Base-by-base conservation (phyloP, 441 rosid species). In the Euphorbia schlechtendalii region DNA sequence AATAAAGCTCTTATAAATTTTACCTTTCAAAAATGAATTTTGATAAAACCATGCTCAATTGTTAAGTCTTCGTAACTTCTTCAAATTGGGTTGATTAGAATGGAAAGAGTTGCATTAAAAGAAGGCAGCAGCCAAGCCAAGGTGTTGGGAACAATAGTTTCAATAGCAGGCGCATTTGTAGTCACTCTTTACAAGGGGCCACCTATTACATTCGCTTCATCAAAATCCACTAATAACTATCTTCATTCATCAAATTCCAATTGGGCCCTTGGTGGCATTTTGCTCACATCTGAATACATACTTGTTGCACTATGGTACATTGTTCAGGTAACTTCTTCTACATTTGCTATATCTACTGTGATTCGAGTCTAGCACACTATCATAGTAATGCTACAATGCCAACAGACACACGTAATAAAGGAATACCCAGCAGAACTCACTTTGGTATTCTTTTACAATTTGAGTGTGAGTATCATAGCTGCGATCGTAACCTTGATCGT, bases 181-280 rank as follows among this genome's bases (percentile, higher is more conserved):
- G 76, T 82, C 20, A 81, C 84, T 43, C 75, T 84, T 4, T 84
- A 81, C 63, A 77, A 78, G 54, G 89, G 92, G 46, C 91, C 84
- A 0, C 67, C 73, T 2, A 63, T 82, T 11, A 21, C 76, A 28
- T 43, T 69, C 12, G 53, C 67, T 32, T 17, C 71, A 2, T 40
- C 80, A 0, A 22, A 40, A 4, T 8, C 74, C n/a, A 0, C 34
- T 45, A 11, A 45, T 49, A 4, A 56, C 17, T 32, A 56, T 41
- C 74, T 57, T 32, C 65, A n/a, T 8, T 74, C 77, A 4, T 13
- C 78, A 14, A 55, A 70, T 11, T 53, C 56, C n/a, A 57, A 63
- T 40, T 74, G 74, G 78, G 51, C 70, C 4, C 51, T 74, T 40
- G 78, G 78, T 22, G 74, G 74, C 12, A 10, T 74, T 34, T 67